Evolutionary conservation across 805 yeast species (phyloP), one percentile per base, ranked within the genome.

Genomic region (Yarrowia porcina): DNA sequence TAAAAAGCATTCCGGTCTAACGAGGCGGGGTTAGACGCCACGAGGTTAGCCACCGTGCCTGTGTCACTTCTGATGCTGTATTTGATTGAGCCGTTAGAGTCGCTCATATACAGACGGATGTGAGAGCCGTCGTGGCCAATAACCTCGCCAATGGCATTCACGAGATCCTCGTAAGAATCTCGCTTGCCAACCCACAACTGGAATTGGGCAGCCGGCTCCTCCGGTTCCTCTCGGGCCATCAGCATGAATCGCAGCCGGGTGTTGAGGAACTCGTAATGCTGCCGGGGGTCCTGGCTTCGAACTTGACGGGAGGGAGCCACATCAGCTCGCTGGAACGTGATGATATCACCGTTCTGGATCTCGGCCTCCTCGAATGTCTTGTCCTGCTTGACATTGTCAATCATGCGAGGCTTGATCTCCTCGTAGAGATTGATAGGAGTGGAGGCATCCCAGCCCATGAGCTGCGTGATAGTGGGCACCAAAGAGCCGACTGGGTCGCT

Each of bases 111-210:
- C 7, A 93, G 74, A 68, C 92, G 83, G 64, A 94, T 71, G 69
- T 82, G 81, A 3, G 79, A 79, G 0, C 92, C 83, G 64, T 85
- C 84, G 12, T 82, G 81, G 6, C 77, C 76, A 15, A 89, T 74
- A 42, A 74, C 72, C 6, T 73, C 70, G 0, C 88, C 92, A 44
- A 91, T 81, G 52, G 80, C 81, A n/a, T 74, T 73, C 0, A 91
- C 84, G 36, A 94, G 73, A 20, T 82, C 84, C 4, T 79, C 76
- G 70, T 86, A 90, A 1, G 80, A 68, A 44, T 85, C 85, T 52
- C 79, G 76, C 4, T 85, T 80, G 4, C 89, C 83, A 6, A 89
- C 79, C 92, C 96, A 88, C 36, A 90, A 71, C 49, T n/a, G 74
- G 74, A 60, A 75, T 61, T 12, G 70, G 30, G n/a, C n/a, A 2